Conservation (phyloP, 192 early-diverging fungal genomes). For the Spinellus fusiger region DNA sequence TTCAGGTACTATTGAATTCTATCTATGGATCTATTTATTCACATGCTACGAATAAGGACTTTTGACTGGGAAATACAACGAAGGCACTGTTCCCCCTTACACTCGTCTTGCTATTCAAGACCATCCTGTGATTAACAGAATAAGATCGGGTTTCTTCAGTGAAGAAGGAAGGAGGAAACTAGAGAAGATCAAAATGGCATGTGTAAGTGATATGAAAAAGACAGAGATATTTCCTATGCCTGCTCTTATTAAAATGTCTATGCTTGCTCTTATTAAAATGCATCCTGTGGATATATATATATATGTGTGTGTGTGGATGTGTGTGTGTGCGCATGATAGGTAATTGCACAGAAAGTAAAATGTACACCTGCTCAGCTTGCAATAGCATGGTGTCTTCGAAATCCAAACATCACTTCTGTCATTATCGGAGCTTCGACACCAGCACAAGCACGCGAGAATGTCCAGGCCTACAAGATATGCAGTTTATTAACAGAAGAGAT, state of each 20-base stretch:
- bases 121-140: conserved; percentile 48
- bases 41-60: conserved; percentile 7
- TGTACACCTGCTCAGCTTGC: conserved; percentile 63
- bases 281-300: not conserved
- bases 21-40: not conserved
- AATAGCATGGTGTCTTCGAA: conserved; percentile 71
- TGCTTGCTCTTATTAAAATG: not conserved
- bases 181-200: not conserved
- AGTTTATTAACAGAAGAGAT: conserved; percentile 62
- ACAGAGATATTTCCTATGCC: not conserved
- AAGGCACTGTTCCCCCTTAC: conserved; percentile 53
- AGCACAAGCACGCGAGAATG: conserved; percentile 69
- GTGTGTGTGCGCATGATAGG: conserved; percentile 22
- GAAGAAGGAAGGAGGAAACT: not conserved
- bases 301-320: not conserved
- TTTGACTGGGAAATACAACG: conserved; percentile 70
- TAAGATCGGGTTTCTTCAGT: not conserved
- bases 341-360: conserved; percentile 54
- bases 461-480: conserved; percentile 52
- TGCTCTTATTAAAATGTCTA: not conserved
- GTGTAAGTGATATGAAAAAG: not conserved
- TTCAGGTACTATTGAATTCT: conserved; percentile 40
- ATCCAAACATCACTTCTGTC: conserved; percentile 50
- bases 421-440: conserved; percentile 65
- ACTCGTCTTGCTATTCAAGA: conserved; percentile 60